Percentiles rank a stretch among this genome's conserved stretches.
phyloP scores from a whole-genome alignment of 2,329 filamentous ascomycete species.

The Drechslerella coelobrocha region DNA sequence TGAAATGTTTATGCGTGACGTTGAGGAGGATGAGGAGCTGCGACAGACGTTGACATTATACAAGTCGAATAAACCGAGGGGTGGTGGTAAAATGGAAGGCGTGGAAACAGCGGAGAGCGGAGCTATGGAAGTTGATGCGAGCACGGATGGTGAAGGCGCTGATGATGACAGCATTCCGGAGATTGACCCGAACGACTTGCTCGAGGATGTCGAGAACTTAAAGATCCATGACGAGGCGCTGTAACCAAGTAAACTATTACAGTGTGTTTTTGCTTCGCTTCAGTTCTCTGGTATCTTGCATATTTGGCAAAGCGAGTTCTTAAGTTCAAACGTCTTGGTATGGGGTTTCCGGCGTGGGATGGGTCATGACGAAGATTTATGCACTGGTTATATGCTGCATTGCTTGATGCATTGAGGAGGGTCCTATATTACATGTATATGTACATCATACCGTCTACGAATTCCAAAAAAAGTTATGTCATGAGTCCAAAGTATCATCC shows the following conservation, averaged over 20 bases:
- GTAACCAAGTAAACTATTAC: slow-evolving; percentile 1
- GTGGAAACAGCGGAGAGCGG: slow-evolving; percentile 63
- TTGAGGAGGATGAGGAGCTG: slow-evolving; percentile 92
- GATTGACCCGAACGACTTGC: slow-evolving; percentile 70
- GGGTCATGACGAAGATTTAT: slow-evolving; percentile 20
- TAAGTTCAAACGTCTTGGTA: background rate
- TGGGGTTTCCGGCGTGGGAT: slow-evolving; percentile 40
- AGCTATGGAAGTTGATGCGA: slow-evolving; percentile 60
- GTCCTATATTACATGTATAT: slow-evolving; percentile 9
- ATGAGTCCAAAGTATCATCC: no score
- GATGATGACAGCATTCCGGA: slow-evolving; percentile 70
- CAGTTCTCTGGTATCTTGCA: slow-evolving; percentile 11
- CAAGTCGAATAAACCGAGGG: slow-evolving; percentile 66
- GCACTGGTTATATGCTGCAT: slow-evolving; percentile 12
- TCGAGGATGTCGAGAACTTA: slow-evolving; percentile 54
- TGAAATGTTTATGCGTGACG: slow-evolving; percentile 94
- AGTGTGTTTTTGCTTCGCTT: slow-evolving; percentile 2
- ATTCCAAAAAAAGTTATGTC: slow-evolving; percentile 30
- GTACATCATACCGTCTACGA: slow-evolving; percentile 19
- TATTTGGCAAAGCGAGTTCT: background rate
- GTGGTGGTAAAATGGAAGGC: slow-evolving; percentile 61
- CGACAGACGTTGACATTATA: slow-evolving; percentile 84
- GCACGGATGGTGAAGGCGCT: slow-evolving; percentile 65
- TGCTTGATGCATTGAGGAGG: slow-evolving; percentile 1
- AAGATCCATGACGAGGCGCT: slow-evolving; percentile 52